Evolutionary conservation across 2,329 filamentous ascomycete species (phyloP).

Genomic region (Sarocladiaceae sp.): DNA sequence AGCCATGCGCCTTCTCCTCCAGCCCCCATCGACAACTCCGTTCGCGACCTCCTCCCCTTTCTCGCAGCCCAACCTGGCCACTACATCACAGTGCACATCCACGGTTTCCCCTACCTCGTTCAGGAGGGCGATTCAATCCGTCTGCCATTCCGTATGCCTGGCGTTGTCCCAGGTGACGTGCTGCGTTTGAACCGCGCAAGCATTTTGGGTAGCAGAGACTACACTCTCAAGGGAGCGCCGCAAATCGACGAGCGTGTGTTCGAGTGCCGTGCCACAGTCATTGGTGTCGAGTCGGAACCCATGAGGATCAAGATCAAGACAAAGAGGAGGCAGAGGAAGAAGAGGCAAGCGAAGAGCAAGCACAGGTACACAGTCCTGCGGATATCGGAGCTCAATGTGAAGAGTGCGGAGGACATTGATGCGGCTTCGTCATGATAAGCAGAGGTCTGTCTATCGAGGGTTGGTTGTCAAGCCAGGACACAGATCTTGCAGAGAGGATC

Average conservation of each 20-base stretch:
- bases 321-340: constrained; percentile 70
- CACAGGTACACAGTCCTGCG: constrained; percentile 82
- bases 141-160: constrained; percentile 75
- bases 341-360: constrained; percentile 80
- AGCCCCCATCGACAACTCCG: constrained; percentile 46
- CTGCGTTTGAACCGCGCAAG: constrained; percentile 84
- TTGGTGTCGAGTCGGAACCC: constrained; percentile 79
- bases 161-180: constrained; percentile 74
- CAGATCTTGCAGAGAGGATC: neutral
- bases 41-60: constrained; percentile 62
- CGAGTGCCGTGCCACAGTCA: constrained; percentile 78
- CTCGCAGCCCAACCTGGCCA: constrained; percentile 69
- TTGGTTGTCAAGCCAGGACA: neutral
- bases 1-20: constrained; percentile 31
- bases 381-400: constrained; percentile 75
- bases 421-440: constrained; percentile 14
- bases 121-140: constrained; percentile 71
- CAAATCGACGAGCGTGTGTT: constrained; percentile 82
- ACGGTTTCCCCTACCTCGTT: constrained; percentile 75
- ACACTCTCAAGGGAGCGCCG: constrained; percentile 77
- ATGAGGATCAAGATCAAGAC: constrained; percentile 75
- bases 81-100: constrained; percentile 77
- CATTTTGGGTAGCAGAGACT: constrained; percentile 80
- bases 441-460: too few species aligned
- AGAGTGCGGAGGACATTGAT: constrained; percentile 36